phyloP scores from a whole-genome alignment of 1,284 basidiomycete species.

The Cutaneotrichosporon cavernicola region DNA sequence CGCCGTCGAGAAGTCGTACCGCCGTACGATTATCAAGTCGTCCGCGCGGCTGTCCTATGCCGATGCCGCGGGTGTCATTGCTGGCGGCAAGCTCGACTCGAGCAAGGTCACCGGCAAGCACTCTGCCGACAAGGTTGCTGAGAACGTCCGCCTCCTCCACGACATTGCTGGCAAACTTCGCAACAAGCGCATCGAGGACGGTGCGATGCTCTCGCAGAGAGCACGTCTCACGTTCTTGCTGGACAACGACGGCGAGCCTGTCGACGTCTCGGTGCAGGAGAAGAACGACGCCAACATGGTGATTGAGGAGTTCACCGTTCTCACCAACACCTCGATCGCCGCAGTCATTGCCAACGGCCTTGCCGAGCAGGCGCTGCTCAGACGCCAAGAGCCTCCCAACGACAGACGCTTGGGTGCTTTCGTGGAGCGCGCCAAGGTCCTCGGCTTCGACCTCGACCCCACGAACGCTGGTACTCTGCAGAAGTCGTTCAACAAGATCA shows the following conservation, averaged over 20 bases:
- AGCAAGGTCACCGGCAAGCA: slow-evolving; percentile 63
- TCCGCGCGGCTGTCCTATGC: slow-evolving; percentile 74
- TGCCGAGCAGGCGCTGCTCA: slow-evolving; percentile 90
- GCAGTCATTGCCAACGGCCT: slow-evolving; percentile 89
- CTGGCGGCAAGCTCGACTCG: slow-evolving; percentile 64
- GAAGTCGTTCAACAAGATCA: slow-evolving; percentile 72
- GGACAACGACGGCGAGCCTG: slow-evolving; percentile 77
- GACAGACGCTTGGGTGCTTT: slow-evolving; percentile 79
- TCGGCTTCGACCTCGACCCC: slow-evolving; percentile 79
- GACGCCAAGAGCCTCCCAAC: slow-evolving; percentile 88
- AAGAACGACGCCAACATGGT: slow-evolving; percentile 73
- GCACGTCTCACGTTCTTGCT: slow-evolving; percentile 74
- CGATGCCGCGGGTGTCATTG: slow-evolving; percentile 77
- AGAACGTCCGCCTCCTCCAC: slow-evolving; percentile 70
- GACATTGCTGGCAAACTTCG: slow-evolving; percentile 71
- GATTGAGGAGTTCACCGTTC: slow-evolving; percentile 95
- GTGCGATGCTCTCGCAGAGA: slow-evolving; percentile 73
- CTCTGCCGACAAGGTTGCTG: slow-evolving; percentile 61
- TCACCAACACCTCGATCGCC: slow-evolving; percentile 85
- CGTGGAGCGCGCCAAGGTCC: slow-evolving; percentile 70
- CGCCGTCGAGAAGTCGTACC: slow-evolving; percentile 84
- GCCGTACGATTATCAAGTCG: slow-evolving; percentile 85
- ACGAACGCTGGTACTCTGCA: slow-evolving; percentile 79
- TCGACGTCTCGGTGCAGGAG: slow-evolving; percentile 70
- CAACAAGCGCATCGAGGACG: slow-evolving; percentile 71